Base-by-base conservation (phyloP, 495 filamentous ascomycete genomes). In the Friedmanniomyces endolithicus region DNA sequence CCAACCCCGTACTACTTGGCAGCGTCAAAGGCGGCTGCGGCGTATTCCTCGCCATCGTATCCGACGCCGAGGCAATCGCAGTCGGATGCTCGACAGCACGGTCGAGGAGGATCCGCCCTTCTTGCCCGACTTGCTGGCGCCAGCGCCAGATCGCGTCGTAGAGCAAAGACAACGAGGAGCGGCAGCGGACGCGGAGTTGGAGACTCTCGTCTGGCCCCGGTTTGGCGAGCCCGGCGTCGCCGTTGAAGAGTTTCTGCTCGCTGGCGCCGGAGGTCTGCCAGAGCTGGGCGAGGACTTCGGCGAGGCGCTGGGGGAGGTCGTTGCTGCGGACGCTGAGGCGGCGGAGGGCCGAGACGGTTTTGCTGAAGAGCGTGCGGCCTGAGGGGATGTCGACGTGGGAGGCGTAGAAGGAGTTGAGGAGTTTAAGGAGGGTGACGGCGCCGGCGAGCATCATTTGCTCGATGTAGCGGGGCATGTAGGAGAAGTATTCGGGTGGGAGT, bases 71-170 rank as follows among this genome's bases (percentile, higher is more conserved):
- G 8, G 50, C 43, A 23, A 62, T 39, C 8, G 34, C 17, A 9
- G 59, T 62, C 25, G 59, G 59, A 39, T 62, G 43, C 22, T 62
- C 55, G 44, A 55, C 59, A 24, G 55, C 59, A n/a, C 34, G 43
- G 12, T 62, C 50, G 35, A 62, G 59, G 40, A 22, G 31, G 6
- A 45, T 31, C 35, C 53, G 52, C 31, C 55, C 59, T 23, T 52
- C 54, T 37, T 62, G 49, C 11, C 55, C 59, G 23, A 50, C 55
- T 55, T 62, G 59, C 23, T 62, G 55, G 1, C 89, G 76, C 89
- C 89, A 96, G 51, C 88, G 81, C 88, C 88, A 94, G 23, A 94
- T 87, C 3, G 84, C 88, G 69, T 96, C 89, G 65, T 84, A 95
- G 1, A 96, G 85, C 7, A 94, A 74, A 60, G 86, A 90, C 85